Percentiles rank a stretch among this genome's conserved stretches.
phyloP scores from a whole-genome alignment of 192 early-diverging fungal species.

The Entomortierella chlamydospora region DNA sequence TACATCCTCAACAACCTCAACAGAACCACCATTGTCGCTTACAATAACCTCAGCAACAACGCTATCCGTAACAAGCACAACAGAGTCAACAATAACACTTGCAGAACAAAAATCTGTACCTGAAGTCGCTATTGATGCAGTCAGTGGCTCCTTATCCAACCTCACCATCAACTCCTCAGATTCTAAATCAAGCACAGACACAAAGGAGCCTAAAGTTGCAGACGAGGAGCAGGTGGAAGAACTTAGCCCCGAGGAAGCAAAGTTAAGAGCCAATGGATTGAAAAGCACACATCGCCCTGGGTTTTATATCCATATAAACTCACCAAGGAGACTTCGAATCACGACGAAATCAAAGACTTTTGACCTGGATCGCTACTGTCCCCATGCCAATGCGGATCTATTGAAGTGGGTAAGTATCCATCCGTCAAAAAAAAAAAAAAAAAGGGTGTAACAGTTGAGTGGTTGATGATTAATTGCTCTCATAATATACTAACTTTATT shows the following conservation, averaged over 20 bases:
- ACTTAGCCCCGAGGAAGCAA: constrained; percentile 41
- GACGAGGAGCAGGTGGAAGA: no score
- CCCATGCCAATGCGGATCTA: constrained; percentile 46
- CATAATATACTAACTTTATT: not conserved
- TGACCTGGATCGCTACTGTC: constrained; percentile 46
- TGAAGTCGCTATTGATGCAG: not conserved
- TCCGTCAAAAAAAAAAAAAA: not conserved
- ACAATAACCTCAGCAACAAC: not conserved
- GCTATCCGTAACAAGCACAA: not conserved
- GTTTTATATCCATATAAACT: constrained; percentile 41
- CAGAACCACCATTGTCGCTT: no score
- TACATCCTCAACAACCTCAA: not conserved
- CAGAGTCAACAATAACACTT: not conserved
- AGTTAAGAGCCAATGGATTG: constrained; percentile 23
- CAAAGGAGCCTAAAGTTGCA: not conserved
- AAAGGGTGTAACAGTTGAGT: no score
- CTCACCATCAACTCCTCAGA: constrained; percentile 15
- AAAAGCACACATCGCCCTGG: constrained; percentile 52
- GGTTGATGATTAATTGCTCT: not conserved
- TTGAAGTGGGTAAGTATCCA: constrained; percentile 43
- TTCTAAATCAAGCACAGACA: not conserved
- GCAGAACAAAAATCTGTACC: not conserved
- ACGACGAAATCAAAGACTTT: constrained; percentile 41
- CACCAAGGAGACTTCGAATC: constrained; percentile 33
- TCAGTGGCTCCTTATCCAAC: constrained; percentile 16